Evolutionary conservation across 495 filamentous ascomycete species (phyloP).

Genomic region (Durotheca rogersii): DNA sequence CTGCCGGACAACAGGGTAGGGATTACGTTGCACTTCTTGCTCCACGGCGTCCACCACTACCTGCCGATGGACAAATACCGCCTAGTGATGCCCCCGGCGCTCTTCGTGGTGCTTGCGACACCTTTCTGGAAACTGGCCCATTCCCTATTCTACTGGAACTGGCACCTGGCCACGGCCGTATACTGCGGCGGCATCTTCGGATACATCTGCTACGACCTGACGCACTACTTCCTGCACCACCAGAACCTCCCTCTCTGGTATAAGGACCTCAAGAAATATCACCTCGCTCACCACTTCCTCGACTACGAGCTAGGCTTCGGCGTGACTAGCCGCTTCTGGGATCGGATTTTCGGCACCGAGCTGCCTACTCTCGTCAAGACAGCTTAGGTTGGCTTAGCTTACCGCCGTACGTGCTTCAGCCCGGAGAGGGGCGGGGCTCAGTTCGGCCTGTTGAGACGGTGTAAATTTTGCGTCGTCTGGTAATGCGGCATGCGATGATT

Average conservation of each 20-base stretch:
- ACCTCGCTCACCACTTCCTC: slow-evolving; percentile 93
- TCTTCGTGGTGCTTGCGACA: slow-evolving; percentile 79
- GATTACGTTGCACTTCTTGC: slow-evolving; percentile 85
- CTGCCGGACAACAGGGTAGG: slow-evolving; percentile 91
- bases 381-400: slow-evolving; percentile 40
- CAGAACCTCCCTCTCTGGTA: slow-evolving; percentile 87
- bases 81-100: slow-evolving; percentile 92
- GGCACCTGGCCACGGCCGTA: slow-evolving; percentile 71
- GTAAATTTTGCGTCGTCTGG: slow-evolving; percentile 5
- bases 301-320: slow-evolving; percentile 98
- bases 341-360: slow-evolving; percentile 86
- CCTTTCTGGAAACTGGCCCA: slow-evolving; percentile 96
- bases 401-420: neutral
- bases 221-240: slow-evolving; percentile 99
- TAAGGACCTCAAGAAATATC: slow-evolving; percentile 89
- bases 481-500: slow-evolving; percentile 1
- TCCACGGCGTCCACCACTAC: slow-evolving; percentile 98
- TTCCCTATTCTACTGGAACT: slow-evolving; percentile 77
- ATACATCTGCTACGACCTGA: slow-evolving; percentile 94
- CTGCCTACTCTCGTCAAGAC: slow-evolving; percentile 60
- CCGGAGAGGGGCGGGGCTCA: too few species aligned
- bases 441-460: slow-evolving; percentile 1
- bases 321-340: slow-evolving; percentile 98
- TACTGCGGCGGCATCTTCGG: slow-evolving; percentile 93
- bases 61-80: slow-evolving; percentile 97